phyloP scores from a whole-genome alignment of 2,329 filamentous ascomycete genomes.

The Verruconis gallopava region DNA sequence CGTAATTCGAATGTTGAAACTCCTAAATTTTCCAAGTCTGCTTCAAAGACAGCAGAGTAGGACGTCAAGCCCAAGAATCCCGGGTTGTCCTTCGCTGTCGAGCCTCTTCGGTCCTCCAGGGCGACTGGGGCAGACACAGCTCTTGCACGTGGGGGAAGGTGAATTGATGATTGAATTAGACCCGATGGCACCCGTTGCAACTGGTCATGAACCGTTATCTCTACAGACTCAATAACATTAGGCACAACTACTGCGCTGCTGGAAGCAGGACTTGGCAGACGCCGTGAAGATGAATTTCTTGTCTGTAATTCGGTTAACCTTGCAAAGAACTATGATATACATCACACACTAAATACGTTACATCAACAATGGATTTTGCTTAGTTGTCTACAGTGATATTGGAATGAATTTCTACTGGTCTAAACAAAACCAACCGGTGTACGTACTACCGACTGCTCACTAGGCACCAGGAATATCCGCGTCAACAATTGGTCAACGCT shows the following conservation, averaged over 20 bases:
- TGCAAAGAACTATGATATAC: too few species aligned
- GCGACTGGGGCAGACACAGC: conserved; percentile 1
- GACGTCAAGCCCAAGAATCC: conserved; percentile 7
- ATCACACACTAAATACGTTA: too few species aligned
- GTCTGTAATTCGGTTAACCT: too few species aligned
- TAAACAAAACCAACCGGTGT: too few species aligned
- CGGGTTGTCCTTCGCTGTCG: background rate
- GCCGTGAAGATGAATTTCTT: too few species aligned
- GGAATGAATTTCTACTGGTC: too few species aligned
- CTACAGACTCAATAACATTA: background rate
- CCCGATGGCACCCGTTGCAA: background rate
- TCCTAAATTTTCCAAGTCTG: conserved; percentile 6
- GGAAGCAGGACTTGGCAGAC: background rate
- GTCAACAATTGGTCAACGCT: too few species aligned
- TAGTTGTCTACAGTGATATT: too few species aligned
- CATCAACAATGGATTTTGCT: too few species aligned
- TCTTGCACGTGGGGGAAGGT: background rate
- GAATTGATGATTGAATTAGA: background rate
- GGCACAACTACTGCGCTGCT: background rate
- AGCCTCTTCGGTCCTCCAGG: background rate
- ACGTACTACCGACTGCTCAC: too few species aligned
- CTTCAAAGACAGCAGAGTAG: conserved; percentile 9
- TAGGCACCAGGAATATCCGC: too few species aligned
- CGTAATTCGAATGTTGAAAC: background rate
- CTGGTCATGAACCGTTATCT: background rate